Evolutionary conservation across 495 filamentous ascomycete species (phyloP).

Genomic region (Elasticomyces elasticus): DNA sequence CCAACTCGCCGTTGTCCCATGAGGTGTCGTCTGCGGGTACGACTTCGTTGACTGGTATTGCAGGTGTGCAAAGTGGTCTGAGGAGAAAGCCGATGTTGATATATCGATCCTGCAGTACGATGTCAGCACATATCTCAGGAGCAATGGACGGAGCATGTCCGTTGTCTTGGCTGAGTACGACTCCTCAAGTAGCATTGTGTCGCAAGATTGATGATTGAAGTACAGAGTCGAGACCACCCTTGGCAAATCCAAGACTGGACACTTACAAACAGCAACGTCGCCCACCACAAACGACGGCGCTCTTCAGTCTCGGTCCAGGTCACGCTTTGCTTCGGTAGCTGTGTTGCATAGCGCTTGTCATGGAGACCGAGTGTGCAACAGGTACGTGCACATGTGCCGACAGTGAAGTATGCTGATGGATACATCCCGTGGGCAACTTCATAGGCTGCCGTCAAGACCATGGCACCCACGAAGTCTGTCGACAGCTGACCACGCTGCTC

Average conservation of each 20-base stretch:
- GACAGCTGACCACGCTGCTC: slow-evolving; percentile 12
- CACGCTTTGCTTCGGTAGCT: slow-evolving; percentile 24
- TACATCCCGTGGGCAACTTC: slow-evolving; percentile 42
- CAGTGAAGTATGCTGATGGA: slow-evolving; percentile 38
- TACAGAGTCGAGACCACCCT: too few relatives aligned
- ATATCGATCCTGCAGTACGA: slow-evolving; percentile 37
- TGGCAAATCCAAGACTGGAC: too few relatives aligned
- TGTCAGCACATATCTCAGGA: too few relatives aligned
- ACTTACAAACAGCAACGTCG: slow-evolving; percentile 37
- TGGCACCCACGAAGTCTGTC: slow-evolving; percentile 35
- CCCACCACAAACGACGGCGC: slow-evolving; percentile 40
- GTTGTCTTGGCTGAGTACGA: too few relatives aligned
- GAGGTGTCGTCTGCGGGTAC: slow-evolving; percentile 37
- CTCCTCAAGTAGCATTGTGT: too few relatives aligned
- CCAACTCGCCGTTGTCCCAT: slow-evolving; percentile 32
- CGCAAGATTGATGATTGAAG: too few relatives aligned
- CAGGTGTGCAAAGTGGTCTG: slow-evolving; percentile 32
- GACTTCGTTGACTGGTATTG: slow-evolving; percentile 30
- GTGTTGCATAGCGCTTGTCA: slow-evolving; percentile 20
- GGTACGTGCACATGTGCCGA: slow-evolving; percentile 24
- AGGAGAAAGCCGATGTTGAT: slow-evolving; percentile 38
- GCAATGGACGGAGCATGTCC: too few relatives aligned
- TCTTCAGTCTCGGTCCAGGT: slow-evolving; percentile 44
- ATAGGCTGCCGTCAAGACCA: slow-evolving; percentile 35
- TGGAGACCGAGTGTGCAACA: slow-evolving; percentile 34